Percentiles rank a stretch among this genome's conserved stretches.
These are phyloP conservation scores for Vaccinium corymbosum DNA, from an alignment of 148 eudicot species.

Conservation along the genomic window DNA sequence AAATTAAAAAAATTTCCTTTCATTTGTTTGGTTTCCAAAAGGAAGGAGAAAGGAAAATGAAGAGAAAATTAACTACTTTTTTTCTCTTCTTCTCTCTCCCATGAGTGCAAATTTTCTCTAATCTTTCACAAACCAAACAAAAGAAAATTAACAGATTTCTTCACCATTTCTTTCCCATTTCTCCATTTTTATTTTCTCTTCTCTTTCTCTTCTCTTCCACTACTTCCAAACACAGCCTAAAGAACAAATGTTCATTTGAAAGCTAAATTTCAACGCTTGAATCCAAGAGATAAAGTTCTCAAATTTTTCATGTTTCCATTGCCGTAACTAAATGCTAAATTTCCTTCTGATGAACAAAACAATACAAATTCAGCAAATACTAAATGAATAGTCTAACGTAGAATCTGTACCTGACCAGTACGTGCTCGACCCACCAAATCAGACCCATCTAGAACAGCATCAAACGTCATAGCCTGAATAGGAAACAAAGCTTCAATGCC, in stretches of 20 bases:
- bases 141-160: too few relatives aligned
- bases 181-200: too few relatives aligned
- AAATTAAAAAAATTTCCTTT: too few relatives aligned
- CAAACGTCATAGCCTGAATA: conserved; percentile 87
- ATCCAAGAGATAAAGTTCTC: background rate
- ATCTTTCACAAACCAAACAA: too few relatives aligned
- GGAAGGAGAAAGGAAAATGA: too few relatives aligned
- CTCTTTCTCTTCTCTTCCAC: too few relatives aligned
- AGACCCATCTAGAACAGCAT: conserved; percentile 53
- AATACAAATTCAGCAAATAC: background rate
- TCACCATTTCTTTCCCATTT: too few relatives aligned
- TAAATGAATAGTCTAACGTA: background rate
- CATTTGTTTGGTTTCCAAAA: too few relatives aligned
- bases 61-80: too few relatives aligned
- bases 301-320: background rate
- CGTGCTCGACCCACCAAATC: conserved; percentile 93
- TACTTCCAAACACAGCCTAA: too few relatives aligned
- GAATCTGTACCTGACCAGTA: conserved; percentile 74
- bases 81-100: too few relatives aligned
- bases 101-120: too few relatives aligned
- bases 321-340: background rate
- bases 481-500: conserved; percentile 83
- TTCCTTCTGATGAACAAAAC: background rate
- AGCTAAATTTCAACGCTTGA: background rate
- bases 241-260: background rate